Percentiles rank a stretch among this genome's conserved stretches.
phyloP scores from a whole-genome alignment of 345 rosid species.

The Chamaenerion angustifolium region DNA sequence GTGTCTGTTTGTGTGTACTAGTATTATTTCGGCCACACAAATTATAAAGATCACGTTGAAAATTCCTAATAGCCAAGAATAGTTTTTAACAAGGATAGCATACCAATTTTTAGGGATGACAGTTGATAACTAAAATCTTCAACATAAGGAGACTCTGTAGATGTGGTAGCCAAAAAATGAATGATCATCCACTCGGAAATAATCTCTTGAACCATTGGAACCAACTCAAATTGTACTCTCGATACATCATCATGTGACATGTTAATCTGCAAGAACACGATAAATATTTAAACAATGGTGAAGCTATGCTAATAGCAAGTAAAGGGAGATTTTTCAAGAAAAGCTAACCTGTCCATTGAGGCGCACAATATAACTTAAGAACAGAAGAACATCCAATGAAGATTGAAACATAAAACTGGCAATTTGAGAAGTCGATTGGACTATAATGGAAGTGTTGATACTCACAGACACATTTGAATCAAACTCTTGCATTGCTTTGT shows the following conservation, averaged over 20 bases:
- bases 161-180: slow-evolving; percentile 50
- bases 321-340: not conserved
- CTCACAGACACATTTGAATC: slow-evolving; percentile 31
- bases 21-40: too few species aligned
- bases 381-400: slow-evolving; percentile 60
- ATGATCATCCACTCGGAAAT: slow-evolving; percentile 79
- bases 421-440: slow-evolving; percentile 77
- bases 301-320: not conserved
- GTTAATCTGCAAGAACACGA: slow-evolving; percentile 37
- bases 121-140: slow-evolving; percentile 90
- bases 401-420: slow-evolving; percentile 78
- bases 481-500: slow-evolving; percentile 32
- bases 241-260: slow-evolving; percentile 53
- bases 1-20: too few species aligned
- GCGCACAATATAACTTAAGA: slow-evolving; percentile 62
- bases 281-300: not conserved
- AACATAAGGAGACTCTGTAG: slow-evolving; percentile 55
- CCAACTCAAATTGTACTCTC: slow-evolving; percentile 64
- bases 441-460: slow-evolving; percentile 33
- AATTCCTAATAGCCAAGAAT: not conserved
- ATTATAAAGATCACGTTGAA: too few species aligned
- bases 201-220: slow-evolving; percentile 82
- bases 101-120: slow-evolving; percentile 81
- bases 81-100: slow-evolving; percentile 13
- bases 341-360: slow-evolving; percentile 67